Conservation (phyloP, 2,329 filamentous ascomycete genomes). For the Penicillium polonicum region DNA sequence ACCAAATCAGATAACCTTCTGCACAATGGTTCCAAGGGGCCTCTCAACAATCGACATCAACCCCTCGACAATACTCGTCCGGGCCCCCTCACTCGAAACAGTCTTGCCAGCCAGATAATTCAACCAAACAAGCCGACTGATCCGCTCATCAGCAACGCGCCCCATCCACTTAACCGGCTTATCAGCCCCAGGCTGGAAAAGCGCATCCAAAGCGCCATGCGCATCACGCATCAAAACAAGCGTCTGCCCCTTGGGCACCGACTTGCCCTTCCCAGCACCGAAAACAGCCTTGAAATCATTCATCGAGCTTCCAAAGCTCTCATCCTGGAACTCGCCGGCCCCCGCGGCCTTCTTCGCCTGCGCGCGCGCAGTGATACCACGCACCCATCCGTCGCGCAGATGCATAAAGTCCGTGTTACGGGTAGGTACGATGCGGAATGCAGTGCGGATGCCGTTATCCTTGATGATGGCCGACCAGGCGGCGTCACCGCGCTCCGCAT, state of each 20-base stretch:
- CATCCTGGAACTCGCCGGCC: constrained; percentile 60
- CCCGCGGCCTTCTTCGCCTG: constrained; percentile 45
- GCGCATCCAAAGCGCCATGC: constrained; percentile 64
- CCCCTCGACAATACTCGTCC: constrained; percentile 80
- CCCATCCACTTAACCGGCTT: constrained; percentile 62
- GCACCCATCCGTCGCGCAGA: constrained; percentile 84
- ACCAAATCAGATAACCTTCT: constrained; percentile 59
- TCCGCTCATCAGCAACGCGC: constrained; percentile 70
- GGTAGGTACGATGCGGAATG: constrained; percentile 83
- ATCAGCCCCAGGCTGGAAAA: constrained; percentile 57
- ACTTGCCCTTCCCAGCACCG: constrained; percentile 63
- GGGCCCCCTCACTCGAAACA: constrained; percentile 79
- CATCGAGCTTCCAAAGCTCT: constrained; percentile 72
- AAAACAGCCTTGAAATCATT: constrained; percentile 79
- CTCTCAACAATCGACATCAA: constrained; percentile 84
- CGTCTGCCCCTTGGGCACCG: constrained; percentile 76
- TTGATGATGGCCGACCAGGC: constrained; percentile 73
- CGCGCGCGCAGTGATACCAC: constrained; percentile 74
- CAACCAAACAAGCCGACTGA: constrained; percentile 81
- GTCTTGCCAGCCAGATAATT: constrained; percentile 84
- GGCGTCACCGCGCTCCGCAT: constrained; percentile 65
- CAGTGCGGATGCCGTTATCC: constrained; percentile 67
- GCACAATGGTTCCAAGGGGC: constrained; percentile 81
- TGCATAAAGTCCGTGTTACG: constrained; percentile 93
- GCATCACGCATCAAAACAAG: constrained; percentile 69